These are phyloP conservation scores for Coemansia sp. DNA, from an alignment of 192 early-diverging fungal genomes.

Conservation along the genomic window DNA sequence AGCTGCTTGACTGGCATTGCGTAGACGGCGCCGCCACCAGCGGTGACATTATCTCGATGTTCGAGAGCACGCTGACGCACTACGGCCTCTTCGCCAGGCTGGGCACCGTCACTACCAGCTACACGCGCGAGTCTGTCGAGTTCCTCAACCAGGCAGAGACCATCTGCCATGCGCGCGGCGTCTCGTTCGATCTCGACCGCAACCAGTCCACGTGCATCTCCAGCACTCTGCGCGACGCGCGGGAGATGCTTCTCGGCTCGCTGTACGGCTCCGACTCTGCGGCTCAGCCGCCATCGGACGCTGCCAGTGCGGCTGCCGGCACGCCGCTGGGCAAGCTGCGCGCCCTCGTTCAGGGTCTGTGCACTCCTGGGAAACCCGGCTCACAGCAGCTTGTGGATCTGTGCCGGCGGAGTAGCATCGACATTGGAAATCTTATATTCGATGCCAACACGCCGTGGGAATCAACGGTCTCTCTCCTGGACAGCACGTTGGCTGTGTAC, in stretches of 20 bases:
- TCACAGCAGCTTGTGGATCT: slow-evolving; percentile 40
- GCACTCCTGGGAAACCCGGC: slow-evolving; percentile 5
- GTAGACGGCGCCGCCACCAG: slow-evolving; percentile 39
- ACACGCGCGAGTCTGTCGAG: slow-evolving; percentile 53
- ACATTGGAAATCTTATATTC: slow-evolving; percentile 19
- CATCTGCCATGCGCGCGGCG: slow-evolving; percentile 51
- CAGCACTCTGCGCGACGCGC: slow-evolving; percentile 37
- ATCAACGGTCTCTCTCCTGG: slow-evolving; percentile 33
- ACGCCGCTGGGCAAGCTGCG: slow-evolving; percentile 38
- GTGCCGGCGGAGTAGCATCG: slow-evolving; percentile 30
- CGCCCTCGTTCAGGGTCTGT: slow-evolving; percentile 14
- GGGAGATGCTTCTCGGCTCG: slow-evolving; percentile 28
- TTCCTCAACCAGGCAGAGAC: slow-evolving; percentile 53
- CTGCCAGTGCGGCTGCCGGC: not conserved
- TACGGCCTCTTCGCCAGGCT: slow-evolving; percentile 34
- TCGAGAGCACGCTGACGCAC: slow-evolving; percentile 43
- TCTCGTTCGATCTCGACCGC: slow-evolving; percentile 46
- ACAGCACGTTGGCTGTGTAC: slow-evolving; percentile 25
- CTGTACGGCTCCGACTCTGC: slow-evolving; percentile 6
- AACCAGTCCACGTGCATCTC: slow-evolving; percentile 47
- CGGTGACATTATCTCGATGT: slow-evolving; percentile 44
- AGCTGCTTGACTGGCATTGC: slow-evolving; percentile 43
- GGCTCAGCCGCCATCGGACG: not conserved
- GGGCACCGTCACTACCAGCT: slow-evolving; percentile 44
- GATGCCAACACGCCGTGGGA: slow-evolving; percentile 34